Conservation (phyloP, 140 eudicot genomes). For the Bidens hawaiensis region DNA sequence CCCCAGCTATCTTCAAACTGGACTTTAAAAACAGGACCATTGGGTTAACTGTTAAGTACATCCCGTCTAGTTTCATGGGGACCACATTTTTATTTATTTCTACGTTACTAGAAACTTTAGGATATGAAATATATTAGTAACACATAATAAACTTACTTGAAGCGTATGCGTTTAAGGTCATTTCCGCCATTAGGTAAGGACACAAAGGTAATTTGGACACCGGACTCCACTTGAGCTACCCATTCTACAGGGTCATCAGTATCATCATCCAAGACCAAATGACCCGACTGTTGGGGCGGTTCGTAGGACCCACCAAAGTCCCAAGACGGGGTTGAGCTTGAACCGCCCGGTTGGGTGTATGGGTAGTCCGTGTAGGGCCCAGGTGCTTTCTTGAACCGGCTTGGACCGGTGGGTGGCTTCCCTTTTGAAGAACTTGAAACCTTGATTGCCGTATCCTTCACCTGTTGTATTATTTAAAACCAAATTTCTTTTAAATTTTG, state of each 20-base stretch:
- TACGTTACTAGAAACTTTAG: not conserved
- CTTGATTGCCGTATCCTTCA: slow-evolving; percentile 71
- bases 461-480: slow-evolving; percentile 31
- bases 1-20: not conserved
- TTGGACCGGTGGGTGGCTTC: slow-evolving; percentile 49
- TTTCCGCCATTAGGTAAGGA: slow-evolving; percentile 74
- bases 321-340: slow-evolving; percentile 60
- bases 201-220: slow-evolving; percentile 74
- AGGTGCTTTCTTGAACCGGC: slow-evolving; percentile 17
- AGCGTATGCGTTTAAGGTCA: slow-evolving; percentile 69
- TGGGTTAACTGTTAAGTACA: too few species aligned
- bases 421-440: slow-evolving; percentile 47
- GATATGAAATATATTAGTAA: not conserved
- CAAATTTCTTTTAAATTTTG: too few species aligned
- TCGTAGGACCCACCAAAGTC: slow-evolving; percentile 36
- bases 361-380: slow-evolving; percentile 35
- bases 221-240: slow-evolving; percentile 84
- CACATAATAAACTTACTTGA: slow-evolving; percentile 40
- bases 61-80: not conserved
- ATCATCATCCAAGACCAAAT: slow-evolving; percentile 38
- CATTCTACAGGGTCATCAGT: slow-evolving; percentile 61
- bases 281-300: slow-evolving; percentile 42
- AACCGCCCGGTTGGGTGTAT: slow-evolving; percentile 37
- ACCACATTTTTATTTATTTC: not conserved
- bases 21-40: slow-evolving; percentile 6